These are phyloP conservation scores for Ceratocystis harringtonii DNA, from an alignment of 2,329 filamentous ascomycete genomes.

Conservation along the genomic window DNA sequence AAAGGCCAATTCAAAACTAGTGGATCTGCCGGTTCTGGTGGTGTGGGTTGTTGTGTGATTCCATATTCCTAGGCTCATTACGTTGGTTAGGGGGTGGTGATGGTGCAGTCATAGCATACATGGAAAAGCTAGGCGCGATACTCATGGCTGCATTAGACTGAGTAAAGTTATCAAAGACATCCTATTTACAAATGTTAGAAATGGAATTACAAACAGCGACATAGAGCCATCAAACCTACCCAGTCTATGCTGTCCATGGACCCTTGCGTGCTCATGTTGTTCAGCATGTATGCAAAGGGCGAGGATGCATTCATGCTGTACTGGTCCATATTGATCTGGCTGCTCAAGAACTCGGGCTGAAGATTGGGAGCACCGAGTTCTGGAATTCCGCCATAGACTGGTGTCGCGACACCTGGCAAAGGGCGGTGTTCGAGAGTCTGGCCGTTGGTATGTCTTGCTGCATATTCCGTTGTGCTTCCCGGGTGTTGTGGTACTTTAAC, in stretches of 20 bases:
- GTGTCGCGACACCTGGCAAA: background rate
- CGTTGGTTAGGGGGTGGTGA: background rate
- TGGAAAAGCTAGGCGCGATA: slow-evolving; percentile 8
- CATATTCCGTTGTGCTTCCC: background rate
- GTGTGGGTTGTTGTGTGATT: background rate
- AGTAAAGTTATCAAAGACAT: slow-evolving; percentile 41
- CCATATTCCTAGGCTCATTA: background rate
- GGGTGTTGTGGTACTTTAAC: background rate
- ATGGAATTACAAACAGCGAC: background rate
- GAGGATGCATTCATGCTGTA: background rate
- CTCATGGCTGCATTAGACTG: slow-evolving; percentile 25
- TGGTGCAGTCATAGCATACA: background rate
- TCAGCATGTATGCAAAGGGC: slow-evolving; percentile 32
- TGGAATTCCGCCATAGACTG: background rate
- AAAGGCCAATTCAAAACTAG: background rate
- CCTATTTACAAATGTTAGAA: slow-evolving; percentile 25
- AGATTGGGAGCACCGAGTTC: background rate
- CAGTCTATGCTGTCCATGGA: slow-evolving; percentile 31
- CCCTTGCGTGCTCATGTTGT: slow-evolving; percentile 27
- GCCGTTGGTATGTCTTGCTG: background rate
- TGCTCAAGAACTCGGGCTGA: background rate
- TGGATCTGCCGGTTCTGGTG: background rate
- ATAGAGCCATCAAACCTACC: slow-evolving; percentile 25
- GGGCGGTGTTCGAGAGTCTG: too few relatives aligned
- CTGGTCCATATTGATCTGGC: background rate